A percentile compares a stretch with the other conserved stretches of the same genome.
These are phyloP conservation scores for Glycine tomentella DNA, from an alignment of 306 rosid genomes.

Conservation along the genomic window DNA sequence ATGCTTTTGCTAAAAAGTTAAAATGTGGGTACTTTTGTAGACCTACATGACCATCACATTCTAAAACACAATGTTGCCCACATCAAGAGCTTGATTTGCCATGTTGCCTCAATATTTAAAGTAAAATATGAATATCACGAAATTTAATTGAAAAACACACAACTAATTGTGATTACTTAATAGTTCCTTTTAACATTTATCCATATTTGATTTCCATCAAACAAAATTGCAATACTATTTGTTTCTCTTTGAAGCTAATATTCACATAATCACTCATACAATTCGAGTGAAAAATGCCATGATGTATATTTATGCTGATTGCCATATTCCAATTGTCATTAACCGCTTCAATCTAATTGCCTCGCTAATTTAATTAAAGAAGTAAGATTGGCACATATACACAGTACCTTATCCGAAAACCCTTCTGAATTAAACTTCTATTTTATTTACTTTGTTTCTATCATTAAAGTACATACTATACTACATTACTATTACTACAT, in stretches of 20 bases:
- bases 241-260: background rate
- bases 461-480: background rate
- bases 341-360: background rate
- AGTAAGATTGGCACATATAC: background rate
- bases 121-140: background rate
- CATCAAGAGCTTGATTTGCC: background rate
- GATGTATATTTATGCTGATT: background rate
- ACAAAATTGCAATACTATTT: background rate
- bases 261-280: background rate
- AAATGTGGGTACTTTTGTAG: background rate
- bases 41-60: background rate
- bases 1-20: conserved; percentile 3
- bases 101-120: background rate
- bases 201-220: background rate
- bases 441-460: conserved; percentile 23
- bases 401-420: background rate
- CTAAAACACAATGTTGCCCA: background rate
- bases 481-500: background rate
- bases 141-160: background rate
- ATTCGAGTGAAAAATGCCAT: background rate
- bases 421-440: conserved; percentile 1
- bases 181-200: background rate
- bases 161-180: background rate
- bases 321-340: background rate
- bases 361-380: conserved; percentile 9